Evolutionary conservation across 768 basidiomycete species (phyloP), one percentile per base, ranked within the genome.

Genomic region (Mycena rosella): DNA sequence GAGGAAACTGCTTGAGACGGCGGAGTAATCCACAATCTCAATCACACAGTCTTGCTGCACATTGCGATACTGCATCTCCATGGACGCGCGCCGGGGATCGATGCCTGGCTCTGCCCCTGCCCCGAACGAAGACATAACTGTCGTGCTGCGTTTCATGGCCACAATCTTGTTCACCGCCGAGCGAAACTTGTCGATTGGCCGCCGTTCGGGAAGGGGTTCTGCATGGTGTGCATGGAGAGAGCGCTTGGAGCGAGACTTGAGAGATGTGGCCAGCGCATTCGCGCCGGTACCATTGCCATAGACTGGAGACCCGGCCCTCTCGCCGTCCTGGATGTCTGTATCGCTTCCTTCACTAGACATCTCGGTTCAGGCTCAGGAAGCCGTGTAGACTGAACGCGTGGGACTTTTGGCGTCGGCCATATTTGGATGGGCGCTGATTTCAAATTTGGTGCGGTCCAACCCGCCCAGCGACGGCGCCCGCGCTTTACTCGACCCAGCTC

Each of bases 91-190:
- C 29, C 87, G 83, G 15, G 89, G 88, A 74, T 90, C 87, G 45
- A 89, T 79, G 22, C 90, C 90, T 6, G 88, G 90, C 76, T 92
- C 90, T 13, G 88, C 88, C 27, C 89, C 90, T 36, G 84, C 82
- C 30, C 77, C 74, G 20, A 78, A 69, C 29, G 75, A 59, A 20
- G 70, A 38, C 17, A 79, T 17, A 38, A 75, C 59, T 0, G 76
- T 75, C 17, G 83, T 79, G 30, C 80, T 81, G 24, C 81, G 81
- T 58, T 80, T 77, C 78, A 86, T 79, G 34, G 80, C 78, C 34
- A 86, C 84, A 42, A 86, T 78, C 72, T 83, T 85, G 62, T 78
- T 78, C 36, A 84, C 85, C 1, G 81, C 72, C 3, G 75, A 57
- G 18, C 82, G 78, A 72, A 86, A 84, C 26, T 78, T 79, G 24